phyloP scores from a whole-genome alignment of 1,284 basidiomycete species.

The Trametes polyzona region DNA sequence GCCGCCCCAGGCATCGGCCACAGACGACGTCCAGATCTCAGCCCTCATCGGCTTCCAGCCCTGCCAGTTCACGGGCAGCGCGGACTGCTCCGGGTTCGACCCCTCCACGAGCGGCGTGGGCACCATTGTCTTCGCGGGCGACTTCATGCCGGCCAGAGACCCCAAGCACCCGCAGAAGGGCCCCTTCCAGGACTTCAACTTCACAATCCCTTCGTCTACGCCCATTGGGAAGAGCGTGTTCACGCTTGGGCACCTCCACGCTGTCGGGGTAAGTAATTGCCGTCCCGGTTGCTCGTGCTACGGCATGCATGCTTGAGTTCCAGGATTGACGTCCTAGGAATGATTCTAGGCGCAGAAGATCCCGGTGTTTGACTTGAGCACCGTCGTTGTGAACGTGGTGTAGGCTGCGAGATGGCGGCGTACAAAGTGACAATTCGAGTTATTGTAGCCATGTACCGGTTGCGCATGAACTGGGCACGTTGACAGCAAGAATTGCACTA shows the following conservation, averaged over 20 bases:
- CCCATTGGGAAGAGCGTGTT: conserved; percentile 18
- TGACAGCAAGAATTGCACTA: too few species aligned
- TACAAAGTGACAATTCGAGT: too few species aligned
- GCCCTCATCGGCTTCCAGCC: conserved; percentile 20
- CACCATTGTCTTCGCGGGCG: conserved; percentile 23
- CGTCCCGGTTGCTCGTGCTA: too few species aligned
- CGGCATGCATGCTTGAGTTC: neutral
- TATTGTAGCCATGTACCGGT: too few species aligned
- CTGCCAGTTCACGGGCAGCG: conserved; percentile 18
- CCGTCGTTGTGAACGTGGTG: conserved; percentile 7
- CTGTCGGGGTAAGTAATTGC: conserved; percentile 21
- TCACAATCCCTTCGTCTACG: conserved; percentile 10
- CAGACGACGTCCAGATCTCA: conserved; percentile 17
- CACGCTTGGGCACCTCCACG: conserved; percentile 26
- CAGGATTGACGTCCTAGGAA: too few species aligned
- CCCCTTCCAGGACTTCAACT: conserved; percentile 24
- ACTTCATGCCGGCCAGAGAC: conserved; percentile 23
- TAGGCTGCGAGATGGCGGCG: too few species aligned
- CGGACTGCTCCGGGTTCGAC: conserved; percentile 14
- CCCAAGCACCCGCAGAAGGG: conserved; percentile 20
- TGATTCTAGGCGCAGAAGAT: conserved; percentile 8
- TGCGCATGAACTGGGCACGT: too few species aligned
- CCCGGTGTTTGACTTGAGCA: conserved; percentile 3
- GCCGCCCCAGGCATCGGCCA: conserved; percentile 6
- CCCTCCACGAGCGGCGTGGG: conserved; percentile 21